These are phyloP conservation scores for Scalesia atractyloides DNA, from an alignment of 129 eudicot species.

Conservation along the genomic window DNA sequence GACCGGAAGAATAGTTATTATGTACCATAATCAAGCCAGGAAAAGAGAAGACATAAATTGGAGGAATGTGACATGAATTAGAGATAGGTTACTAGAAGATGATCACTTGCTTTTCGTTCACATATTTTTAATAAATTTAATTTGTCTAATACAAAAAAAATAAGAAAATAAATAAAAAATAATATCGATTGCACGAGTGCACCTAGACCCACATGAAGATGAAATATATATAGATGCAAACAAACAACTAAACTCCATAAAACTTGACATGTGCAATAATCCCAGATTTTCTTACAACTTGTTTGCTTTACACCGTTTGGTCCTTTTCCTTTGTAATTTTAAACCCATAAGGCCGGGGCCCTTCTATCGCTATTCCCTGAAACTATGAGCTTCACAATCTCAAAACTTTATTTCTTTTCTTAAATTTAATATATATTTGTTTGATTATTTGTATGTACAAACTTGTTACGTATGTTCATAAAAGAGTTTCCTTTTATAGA, in stretches of 20 bases:
- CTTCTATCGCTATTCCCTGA: slow-evolving; percentile 6
- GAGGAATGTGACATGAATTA: no score
- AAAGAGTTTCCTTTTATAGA: no score
- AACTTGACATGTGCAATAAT: slow-evolving; percentile 30
- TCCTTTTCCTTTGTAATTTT: slow-evolving; percentile 22
- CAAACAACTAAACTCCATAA: slow-evolving; percentile 38
- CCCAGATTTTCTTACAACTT: slow-evolving; percentile 13
- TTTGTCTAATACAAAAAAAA: neutral
- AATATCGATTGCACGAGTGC: slow-evolving; percentile 35
- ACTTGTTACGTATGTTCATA: no score
- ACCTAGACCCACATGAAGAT: slow-evolving; percentile 32
- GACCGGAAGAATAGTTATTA: no score
- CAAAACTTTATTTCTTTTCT: neutral
- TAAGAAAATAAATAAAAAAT: neutral
- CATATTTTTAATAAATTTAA: neutral
- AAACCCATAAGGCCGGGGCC: slow-evolving; percentile 21
- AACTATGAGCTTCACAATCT: neutral
- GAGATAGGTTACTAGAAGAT: no score
- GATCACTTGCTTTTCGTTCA: no score
- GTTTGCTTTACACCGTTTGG: slow-evolving; percentile 30
- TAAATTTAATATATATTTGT: neutral
- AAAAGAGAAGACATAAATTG: no score
- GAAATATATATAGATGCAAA: slow-evolving; percentile 17
- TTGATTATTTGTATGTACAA: neutral
- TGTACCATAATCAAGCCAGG: no score